Base-by-base conservation (phyloP, 495 filamentous ascomycete species). In the Neurospora sublineolata region DNA sequence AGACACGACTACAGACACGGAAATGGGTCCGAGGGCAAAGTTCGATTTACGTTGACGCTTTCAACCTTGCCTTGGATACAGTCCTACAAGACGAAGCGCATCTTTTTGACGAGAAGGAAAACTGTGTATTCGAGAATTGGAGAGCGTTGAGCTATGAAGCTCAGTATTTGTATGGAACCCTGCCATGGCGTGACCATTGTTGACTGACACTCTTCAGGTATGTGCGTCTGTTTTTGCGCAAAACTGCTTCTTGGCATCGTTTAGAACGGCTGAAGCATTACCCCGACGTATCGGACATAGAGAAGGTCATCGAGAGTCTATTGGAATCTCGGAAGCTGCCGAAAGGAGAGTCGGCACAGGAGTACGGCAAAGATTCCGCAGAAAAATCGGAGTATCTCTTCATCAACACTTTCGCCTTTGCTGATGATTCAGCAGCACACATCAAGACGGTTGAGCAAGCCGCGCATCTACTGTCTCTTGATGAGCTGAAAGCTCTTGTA, bases 41-140 rank as follows among this genome's bases (percentile, higher is more conserved):
- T 75, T 98, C 95, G 5, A 94, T 99, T 70, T 99, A 99, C 75
- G 93, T 97, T 18, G 94, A 99, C 80, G 95, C 94, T 23, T 99
- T 99, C 85, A 97, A 97, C 79, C 82, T 97, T 18, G 93, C 94
- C 20, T 84, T 99, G 58, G 89, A 94, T 72, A 98, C 93, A 3
- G 94, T 98, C 27, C 83, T 99, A 6, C 89, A 91, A 67, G 94
- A 97, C 67, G 95, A 99, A 77, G 85, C 88, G 3, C 93, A 97
- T 78, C 82, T 99, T 14, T 99, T 98, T 78, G 86, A 93, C 75
- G 87, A 88, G 74, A 89, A 89, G 18, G 95, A 99, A 79, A 88
- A 87, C 79, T 82, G 86, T 58, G 86, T 97, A 0, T 97, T 99
- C 79, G 80, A 84, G 18, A 82, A 89, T 67, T 99, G 94, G 93